phyloP scores from a whole-genome alignment of 2,329 filamentous ascomycete species.

The Talaromyces sp. region DNA sequence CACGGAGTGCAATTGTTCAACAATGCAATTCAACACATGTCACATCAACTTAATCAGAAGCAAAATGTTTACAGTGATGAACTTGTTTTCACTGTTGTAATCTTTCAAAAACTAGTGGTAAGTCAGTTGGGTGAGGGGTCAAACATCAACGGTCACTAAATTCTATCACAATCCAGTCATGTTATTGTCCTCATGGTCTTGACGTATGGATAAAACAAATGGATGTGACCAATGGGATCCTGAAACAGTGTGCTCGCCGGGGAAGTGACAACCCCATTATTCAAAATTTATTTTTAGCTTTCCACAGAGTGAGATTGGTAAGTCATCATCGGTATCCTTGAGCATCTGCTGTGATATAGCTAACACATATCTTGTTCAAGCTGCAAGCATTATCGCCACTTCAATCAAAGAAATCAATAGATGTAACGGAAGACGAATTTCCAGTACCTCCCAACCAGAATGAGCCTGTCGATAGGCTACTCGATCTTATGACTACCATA shows the following conservation, averaged over 20 bases:
- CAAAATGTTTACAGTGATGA: constrained; percentile 10
- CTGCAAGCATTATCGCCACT: constrained; percentile 7
- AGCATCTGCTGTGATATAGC: neutral
- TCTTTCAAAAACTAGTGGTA: constrained; percentile 9
- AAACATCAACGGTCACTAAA: neutral
- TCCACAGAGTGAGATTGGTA: constrained; percentile 8
- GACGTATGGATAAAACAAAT: constrained; percentile 4
- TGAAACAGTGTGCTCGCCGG: constrained; percentile 1
- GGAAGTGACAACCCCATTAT: neutral
- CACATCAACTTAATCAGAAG: constrained; percentile 3
- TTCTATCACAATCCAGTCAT: neutral
- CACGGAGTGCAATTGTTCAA: constrained; percentile 15
- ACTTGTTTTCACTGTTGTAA: constrained; percentile 6
- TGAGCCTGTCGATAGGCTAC: constrained; percentile 1
- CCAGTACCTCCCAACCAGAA: neutral
- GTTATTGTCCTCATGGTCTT: constrained; percentile 8
- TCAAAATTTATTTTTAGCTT: neutral
- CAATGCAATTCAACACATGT: constrained; percentile 9
- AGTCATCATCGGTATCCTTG: neutral
- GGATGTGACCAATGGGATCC: constrained; percentile 4
- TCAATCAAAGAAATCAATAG: neutral
- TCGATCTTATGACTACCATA: constrained; percentile 6
- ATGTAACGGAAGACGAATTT: neutral
- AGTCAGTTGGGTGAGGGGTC: neutral
- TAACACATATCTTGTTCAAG: constrained; percentile 1